phyloP scores from a whole-genome alignment of 2,329 filamentous ascomycete genomes.

The Fusarium bulbicola region DNA sequence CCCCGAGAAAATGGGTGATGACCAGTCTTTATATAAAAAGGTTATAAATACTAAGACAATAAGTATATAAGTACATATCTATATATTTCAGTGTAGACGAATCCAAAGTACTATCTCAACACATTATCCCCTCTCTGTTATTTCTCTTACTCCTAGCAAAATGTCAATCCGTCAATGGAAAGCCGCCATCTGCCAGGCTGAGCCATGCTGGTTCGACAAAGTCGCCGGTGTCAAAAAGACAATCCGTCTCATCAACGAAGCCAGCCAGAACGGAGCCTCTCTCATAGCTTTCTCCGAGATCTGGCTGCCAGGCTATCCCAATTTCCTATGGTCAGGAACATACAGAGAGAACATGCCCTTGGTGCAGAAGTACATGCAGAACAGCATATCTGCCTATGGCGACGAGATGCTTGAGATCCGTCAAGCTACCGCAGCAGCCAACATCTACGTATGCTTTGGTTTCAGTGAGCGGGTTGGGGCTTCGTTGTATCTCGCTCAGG shows the following conservation, averaged over 20 bases:
- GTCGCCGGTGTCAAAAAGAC: neutral
- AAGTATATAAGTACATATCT: neutral
- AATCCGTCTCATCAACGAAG: neutral
- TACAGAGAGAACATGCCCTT: neutral
- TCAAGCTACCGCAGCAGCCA: neutral
- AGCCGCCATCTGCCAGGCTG: neutral
- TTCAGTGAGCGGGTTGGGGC: neutral
- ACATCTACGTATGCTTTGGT: neutral
- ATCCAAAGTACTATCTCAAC: neutral
- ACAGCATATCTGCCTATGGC: neutral
- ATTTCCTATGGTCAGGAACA: neutral
- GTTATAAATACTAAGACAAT: too few relatives aligned
- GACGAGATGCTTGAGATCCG: neutral
- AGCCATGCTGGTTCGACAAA: slow-evolving; percentile 1
- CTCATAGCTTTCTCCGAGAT: neutral
- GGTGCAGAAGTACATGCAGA: neutral
- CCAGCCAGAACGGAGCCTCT: neutral
- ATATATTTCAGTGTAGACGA: too few relatives aligned
- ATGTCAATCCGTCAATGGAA: slow-evolving; percentile 4
- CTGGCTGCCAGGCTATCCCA: neutral
- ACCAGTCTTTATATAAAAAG: too few relatives aligned
- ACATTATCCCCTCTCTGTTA: too few relatives aligned
- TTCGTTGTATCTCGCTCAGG: slow-evolving; percentile 39
- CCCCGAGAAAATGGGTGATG: neutral
- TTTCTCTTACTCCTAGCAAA: too few relatives aligned